Evolutionary conservation across 768 basidiomycete genomes (phyloP).

Genomic region (Tylopilus balloui): DNA sequence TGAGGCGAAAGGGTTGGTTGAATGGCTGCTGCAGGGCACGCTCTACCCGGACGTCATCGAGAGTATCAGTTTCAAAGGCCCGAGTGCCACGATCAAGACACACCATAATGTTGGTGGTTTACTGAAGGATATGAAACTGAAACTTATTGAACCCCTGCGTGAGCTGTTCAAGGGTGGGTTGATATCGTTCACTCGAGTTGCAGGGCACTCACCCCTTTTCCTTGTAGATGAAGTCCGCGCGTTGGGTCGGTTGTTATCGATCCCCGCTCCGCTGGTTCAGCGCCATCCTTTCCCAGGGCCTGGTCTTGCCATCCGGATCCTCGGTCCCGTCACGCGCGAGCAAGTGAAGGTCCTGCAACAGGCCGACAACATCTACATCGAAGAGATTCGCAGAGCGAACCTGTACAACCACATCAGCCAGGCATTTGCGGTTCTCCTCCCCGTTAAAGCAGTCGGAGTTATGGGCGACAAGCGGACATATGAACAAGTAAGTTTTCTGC

Average conservation of each 20-base stretch:
- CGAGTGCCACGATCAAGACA: slow-evolving; percentile 98
- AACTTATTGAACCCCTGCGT: slow-evolving; percentile 94
- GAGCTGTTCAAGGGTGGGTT: slow-evolving; percentile 94
- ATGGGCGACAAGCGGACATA: slow-evolving; percentile 97
- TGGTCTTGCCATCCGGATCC: slow-evolving; percentile 95
- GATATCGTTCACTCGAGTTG: not conserved
- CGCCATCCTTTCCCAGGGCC: slow-evolving; percentile 99
- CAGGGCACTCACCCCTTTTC: not conserved
- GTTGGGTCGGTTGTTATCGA: slow-evolving; percentile 84
- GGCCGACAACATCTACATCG: slow-evolving; percentile 95
- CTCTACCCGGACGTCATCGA: slow-evolving; percentile 99
- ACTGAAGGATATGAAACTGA: slow-evolving; percentile 96
- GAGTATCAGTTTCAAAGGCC: slow-evolving; percentile 98
- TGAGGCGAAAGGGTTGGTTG: slow-evolving; percentile 82
- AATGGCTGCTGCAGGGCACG: slow-evolving; percentile 97
- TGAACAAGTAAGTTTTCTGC: slow-evolving; percentile 64
- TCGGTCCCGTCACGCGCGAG: slow-evolving; percentile 90
- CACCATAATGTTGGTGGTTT: slow-evolving; percentile 99
- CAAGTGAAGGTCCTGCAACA: slow-evolving; percentile 90
- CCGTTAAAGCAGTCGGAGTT: slow-evolving; percentile 95
- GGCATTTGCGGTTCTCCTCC: slow-evolving; percentile 93
- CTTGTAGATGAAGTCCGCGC: slow-evolving; percentile 87
- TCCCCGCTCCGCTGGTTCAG: slow-evolving; percentile 89
- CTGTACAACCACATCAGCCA: slow-evolving; percentile 93
- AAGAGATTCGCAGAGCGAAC: slow-evolving; percentile 91